phyloP scores from a whole-genome alignment of 148 eudicot species.

The Silene latifolia region DNA sequence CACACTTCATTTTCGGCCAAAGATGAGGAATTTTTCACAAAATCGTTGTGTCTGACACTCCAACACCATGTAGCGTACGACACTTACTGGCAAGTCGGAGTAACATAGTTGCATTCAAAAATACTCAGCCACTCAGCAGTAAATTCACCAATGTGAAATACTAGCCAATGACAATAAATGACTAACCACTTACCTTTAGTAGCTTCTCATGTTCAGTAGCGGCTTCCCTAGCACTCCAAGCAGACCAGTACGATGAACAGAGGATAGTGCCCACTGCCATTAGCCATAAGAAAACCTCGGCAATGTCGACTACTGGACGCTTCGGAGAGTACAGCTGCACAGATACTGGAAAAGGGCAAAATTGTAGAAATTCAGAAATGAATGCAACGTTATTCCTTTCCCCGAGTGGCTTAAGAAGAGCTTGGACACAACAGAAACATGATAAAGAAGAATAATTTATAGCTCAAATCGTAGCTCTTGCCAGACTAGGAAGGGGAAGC shows the following conservation, averaged over 20 bases:
- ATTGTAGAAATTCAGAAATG: constrained; percentile 1
- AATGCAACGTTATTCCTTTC: background rate
- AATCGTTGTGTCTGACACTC: too few relatives aligned
- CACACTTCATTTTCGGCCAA: too few relatives aligned
- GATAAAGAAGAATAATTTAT: background rate
- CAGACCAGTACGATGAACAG: constrained; percentile 92
- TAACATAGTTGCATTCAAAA: too few relatives aligned
- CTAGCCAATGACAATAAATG: background rate
- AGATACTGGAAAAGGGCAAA: constrained; percentile 39
- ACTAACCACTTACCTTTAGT: constrained; percentile 36
- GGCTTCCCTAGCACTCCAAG: constrained; percentile 83
- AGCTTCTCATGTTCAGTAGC: constrained; percentile 67
- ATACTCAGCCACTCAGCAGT: background rate
- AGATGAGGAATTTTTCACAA: too few relatives aligned
- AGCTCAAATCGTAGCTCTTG: too few relatives aligned
- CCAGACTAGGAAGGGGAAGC: constrained; percentile 9
- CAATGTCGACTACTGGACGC: constrained; percentile 69
- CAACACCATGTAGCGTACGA: too few relatives aligned
- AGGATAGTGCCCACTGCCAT: constrained; percentile 82
- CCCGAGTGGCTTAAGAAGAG: background rate
- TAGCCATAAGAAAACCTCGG: constrained; percentile 79
- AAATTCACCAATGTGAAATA: background rate
- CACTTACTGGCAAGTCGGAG: too few relatives aligned
- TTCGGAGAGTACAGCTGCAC: constrained; percentile 82
- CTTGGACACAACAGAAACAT: background rate